Percentiles rank a stretch among this genome's conserved stretches.
Evolutionary conservation across 2,329 filamentous ascomycete species (phyloP).

Genomic region (Davidsoniella australis): DNA sequence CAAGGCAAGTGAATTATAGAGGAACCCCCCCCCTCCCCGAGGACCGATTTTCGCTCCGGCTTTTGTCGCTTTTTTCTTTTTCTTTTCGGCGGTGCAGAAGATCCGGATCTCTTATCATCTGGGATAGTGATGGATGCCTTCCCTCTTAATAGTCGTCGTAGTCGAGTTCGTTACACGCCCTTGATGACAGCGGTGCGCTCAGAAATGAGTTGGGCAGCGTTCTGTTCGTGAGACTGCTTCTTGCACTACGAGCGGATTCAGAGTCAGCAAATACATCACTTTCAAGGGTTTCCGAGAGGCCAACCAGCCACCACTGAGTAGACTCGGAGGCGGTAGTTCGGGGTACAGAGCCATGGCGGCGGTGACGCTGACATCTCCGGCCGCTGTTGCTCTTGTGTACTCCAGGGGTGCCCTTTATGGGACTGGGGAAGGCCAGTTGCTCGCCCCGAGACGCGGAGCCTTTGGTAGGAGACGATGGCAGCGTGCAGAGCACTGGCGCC

Average conservation of each 20-base stretch:
- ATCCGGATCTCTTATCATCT: no score
- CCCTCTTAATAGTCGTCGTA: constrained; percentile 12
- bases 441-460: no score
- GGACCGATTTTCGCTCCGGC: no score
- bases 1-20: no score
- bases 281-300: constrained; percentile 22
- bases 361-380: neutral
- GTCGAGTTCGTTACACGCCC: constrained; percentile 45
- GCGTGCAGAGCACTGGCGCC: neutral
- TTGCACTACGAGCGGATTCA: constrained; percentile 49
- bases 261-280: constrained; percentile 21
- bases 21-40: no score
- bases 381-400: neutral
- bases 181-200: constrained; percentile 91
- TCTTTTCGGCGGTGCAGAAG: no score
- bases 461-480: no score
- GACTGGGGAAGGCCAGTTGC: no score
- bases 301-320: constrained; percentile 24
- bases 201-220: constrained; percentile 77
- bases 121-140: no score
- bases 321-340: neutral
- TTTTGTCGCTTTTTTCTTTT: no score
- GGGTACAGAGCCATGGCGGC: constrained; percentile 11
- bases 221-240: constrained; percentile 88
- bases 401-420: no score